phyloP scores from a whole-genome alignment of 2,329 filamentous ascomycete genomes.

The Ceratocystis papillata region DNA sequence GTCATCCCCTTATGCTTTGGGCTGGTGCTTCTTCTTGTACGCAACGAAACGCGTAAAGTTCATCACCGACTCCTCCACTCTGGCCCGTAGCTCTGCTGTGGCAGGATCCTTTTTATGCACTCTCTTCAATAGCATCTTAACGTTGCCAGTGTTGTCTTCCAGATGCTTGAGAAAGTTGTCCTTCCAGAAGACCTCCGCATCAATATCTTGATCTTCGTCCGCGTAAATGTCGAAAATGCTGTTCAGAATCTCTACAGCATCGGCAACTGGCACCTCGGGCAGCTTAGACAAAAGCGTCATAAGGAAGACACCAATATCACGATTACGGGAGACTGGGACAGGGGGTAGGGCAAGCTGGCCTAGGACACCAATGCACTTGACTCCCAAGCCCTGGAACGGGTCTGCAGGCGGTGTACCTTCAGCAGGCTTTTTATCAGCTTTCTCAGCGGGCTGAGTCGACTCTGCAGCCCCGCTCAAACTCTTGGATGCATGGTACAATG shows the following conservation, averaged over 20 bases:
- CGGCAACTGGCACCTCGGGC: constrained; percentile 45
- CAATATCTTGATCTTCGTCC: constrained; percentile 48
- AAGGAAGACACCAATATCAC: constrained; percentile 53
- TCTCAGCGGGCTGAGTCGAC: constrained; percentile 29
- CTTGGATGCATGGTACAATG: constrained; percentile 46
- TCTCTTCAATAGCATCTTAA: constrained; percentile 46
- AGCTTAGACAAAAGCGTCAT: constrained; percentile 43
- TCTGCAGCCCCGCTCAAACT: constrained; percentile 26
- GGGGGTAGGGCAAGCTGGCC: constrained; percentile 51
- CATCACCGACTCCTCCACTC: constrained; percentile 50
- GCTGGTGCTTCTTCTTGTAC: constrained; percentile 52
- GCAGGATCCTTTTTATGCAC: constrained; percentile 47
- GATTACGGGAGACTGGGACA: constrained; percentile 44
- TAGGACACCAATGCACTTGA: constrained; percentile 57
- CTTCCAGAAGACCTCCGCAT: constrained; percentile 54
- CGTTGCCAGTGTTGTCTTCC: constrained; percentile 43
- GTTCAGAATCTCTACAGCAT: constrained; percentile 53
- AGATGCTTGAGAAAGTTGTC: constrained; percentile 50
- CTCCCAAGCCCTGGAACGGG: constrained; percentile 51
- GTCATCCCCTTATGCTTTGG: constrained; percentile 27
- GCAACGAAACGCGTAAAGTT: constrained; percentile 52
- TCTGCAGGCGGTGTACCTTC: constrained; percentile 34
- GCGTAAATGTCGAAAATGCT: constrained; percentile 58
- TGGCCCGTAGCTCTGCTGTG: constrained; percentile 44
- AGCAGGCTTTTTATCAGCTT: constrained; percentile 24